Conservation (phyloP, 768 basidiomycete species). For the Phylloporus sp. region DNA sequence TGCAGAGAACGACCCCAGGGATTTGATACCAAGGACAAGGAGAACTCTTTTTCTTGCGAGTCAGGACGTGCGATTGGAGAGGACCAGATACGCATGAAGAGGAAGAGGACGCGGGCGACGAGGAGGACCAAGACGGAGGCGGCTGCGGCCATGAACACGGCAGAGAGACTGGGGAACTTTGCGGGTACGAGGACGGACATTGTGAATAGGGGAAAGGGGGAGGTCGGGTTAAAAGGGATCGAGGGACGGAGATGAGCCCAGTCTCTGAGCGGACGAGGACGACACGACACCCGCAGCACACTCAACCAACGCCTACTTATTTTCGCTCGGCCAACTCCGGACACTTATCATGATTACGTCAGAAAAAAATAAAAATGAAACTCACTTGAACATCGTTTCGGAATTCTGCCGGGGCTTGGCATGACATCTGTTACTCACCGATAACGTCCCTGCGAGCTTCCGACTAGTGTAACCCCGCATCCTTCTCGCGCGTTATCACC, state of each 20-base stretch:
- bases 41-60: slow-evolving; percentile 15
- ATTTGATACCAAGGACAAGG: neutral
- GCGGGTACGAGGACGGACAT: slow-evolving; percentile 32
- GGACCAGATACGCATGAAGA: slow-evolving; percentile 25
- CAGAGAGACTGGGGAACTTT: slow-evolving; percentile 26
- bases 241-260: slow-evolving; percentile 25
- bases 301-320: slow-evolving; percentile 18
- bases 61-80: slow-evolving; percentile 15
- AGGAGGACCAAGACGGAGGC: slow-evolving; percentile 27
- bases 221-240: slow-evolving; percentile 17
- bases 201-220: no score
- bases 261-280: slow-evolving; percentile 9
- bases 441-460: no score
- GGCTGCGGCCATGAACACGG: slow-evolving; percentile 30
- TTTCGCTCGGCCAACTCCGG: slow-evolving; percentile 24
- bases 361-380: no score
- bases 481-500: no score
- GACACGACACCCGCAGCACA: slow-evolving; percentile 19
- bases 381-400: no score
- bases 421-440: no score
- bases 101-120: slow-evolving; percentile 28
- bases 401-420: no score
- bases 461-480: no score
- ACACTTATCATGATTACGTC: slow-evolving; percentile 15
- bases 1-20: slow-evolving; percentile 20